These are phyloP conservation scores for Aphanomyces cochlioides DNA, from an alignment of 352 stramenopile species.

Conservation along the genomic window DNA sequence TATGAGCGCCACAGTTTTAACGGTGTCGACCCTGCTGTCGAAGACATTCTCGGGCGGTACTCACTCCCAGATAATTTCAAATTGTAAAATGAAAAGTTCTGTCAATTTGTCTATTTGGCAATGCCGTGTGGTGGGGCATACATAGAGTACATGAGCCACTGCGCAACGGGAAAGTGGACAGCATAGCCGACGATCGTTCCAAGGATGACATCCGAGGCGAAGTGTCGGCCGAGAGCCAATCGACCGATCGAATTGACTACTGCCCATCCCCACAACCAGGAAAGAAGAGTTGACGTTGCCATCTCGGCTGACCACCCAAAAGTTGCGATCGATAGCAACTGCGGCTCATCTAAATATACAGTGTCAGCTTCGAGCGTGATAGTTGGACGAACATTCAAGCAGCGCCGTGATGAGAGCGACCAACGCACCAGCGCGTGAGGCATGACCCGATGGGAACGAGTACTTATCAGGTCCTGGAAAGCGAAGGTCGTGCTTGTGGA, in stretches of 20 bases:
- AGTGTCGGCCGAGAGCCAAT: slow-evolving; percentile 77
- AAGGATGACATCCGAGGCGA: slow-evolving; percentile 69
- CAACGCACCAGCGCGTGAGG: slow-evolving; percentile 69
- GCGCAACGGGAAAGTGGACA: slow-evolving; percentile 55
- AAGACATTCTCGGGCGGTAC: slow-evolving; percentile 1
- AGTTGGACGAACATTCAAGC: slow-evolving; percentile 37
- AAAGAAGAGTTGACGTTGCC: background rate
- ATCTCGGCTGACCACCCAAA: background rate
- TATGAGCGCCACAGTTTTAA: slow-evolving; percentile 10
- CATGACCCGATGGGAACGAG: slow-evolving; percentile 82
- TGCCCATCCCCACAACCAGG: slow-evolving; percentile 42
- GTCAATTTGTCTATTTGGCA: background rate
- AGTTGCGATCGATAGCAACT: slow-evolving; percentile 14
- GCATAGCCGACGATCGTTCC: slow-evolving; percentile 60
- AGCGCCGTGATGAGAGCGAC: slow-evolving; percentile 61
- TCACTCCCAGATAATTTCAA: slow-evolving; percentile 1
- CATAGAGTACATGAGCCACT: slow-evolving; percentile 34
- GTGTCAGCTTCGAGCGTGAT: background rate
- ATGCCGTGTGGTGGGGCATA: background rate
- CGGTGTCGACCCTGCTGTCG: background rate
- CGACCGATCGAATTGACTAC: slow-evolving; percentile 71
- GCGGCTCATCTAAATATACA: slow-evolving; percentile 6
- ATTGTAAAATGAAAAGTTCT: slow-evolving; percentile 5
- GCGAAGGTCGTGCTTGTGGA: slow-evolving; percentile 63
- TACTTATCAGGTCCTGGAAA: slow-evolving; percentile 82